These are phyloP conservation scores for Scedosporium dehoogii DNA, from an alignment of 2,329 filamentous ascomycete genomes.

Conservation along the genomic window DNA sequence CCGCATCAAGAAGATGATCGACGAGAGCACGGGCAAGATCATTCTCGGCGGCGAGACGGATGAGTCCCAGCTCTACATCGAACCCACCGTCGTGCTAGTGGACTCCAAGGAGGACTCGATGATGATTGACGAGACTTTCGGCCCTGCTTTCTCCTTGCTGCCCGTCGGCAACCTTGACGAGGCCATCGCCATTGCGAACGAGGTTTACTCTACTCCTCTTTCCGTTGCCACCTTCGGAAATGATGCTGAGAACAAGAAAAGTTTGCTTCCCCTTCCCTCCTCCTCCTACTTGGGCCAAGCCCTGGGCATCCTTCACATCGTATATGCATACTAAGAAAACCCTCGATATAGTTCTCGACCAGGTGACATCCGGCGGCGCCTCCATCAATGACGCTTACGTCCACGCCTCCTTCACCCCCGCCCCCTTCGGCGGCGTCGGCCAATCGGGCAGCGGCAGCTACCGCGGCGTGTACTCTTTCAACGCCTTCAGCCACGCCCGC, in stretches of 20 bases:
- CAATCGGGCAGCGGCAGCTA: constrained; percentile 68
- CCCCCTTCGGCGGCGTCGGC: constrained; percentile 78
- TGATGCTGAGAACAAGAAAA: constrained; percentile 64
- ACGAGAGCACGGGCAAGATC: constrained; percentile 72
- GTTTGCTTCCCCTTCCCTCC: constrained; percentile 31
- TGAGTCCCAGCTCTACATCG: constrained; percentile 71
- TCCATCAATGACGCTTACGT: constrained; percentile 58
- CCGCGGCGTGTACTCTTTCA: constrained; percentile 65
- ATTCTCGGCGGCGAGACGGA: constrained; percentile 80
- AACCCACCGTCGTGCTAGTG: constrained; percentile 85
- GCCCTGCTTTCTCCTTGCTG: constrained; percentile 79
- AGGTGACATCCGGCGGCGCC: constrained; percentile 58
- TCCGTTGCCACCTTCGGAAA: constrained; percentile 78
- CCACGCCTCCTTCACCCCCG: constrained; percentile 59
- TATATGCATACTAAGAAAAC: constrained; percentile 16
- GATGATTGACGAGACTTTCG: constrained; percentile 79
- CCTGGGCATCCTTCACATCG: neutral
- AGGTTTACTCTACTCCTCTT: constrained; percentile 73
- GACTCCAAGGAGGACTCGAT: constrained; percentile 64
- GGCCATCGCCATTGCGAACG: constrained; percentile 72
- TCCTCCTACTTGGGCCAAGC: neutral
- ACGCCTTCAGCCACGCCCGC: constrained; percentile 53
- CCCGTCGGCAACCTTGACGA: constrained; percentile 72
- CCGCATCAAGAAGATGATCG: constrained; percentile 85
- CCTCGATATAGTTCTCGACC: constrained; percentile 39